Evolutionary conservation across 1,139 yeast species (phyloP).

Genomic region (Nakaseomyces delphensis): DNA sequence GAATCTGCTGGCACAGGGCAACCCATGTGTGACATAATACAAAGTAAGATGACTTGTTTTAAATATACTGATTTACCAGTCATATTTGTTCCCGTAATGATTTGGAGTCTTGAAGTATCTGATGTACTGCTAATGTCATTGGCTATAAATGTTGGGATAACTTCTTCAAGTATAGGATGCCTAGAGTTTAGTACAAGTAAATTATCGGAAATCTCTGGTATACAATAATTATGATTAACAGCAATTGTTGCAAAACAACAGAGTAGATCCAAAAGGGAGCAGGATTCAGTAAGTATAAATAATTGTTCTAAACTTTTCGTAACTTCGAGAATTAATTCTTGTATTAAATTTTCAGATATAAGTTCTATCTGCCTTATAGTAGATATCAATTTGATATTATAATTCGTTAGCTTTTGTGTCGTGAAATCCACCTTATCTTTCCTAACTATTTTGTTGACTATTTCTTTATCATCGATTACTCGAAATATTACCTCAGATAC

Average conservation of each 20-base stretch:
- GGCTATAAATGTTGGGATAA: slow-evolving; percentile 30
- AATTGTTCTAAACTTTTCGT: slow-evolving; percentile 31
- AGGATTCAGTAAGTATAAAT: slow-evolving; percentile 40
- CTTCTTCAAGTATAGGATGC: slow-evolving; percentile 37
- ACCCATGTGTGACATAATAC: slow-evolving; percentile 41
- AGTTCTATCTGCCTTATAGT: slow-evolving; percentile 36
- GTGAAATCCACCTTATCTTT: slow-evolving; percentile 35
- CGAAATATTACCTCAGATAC: background rate
- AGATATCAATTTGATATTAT: slow-evolving; percentile 36
- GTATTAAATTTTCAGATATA: slow-evolving; percentile 36
- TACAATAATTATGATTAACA: slow-evolving; percentile 25
- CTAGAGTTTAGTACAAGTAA: slow-evolving; percentile 33
- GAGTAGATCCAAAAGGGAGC: slow-evolving; percentile 38
- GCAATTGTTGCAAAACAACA: slow-evolving; percentile 34
- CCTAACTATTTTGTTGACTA: slow-evolving; percentile 33
- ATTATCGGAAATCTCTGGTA: slow-evolving; percentile 33
- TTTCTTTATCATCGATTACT: slow-evolving; percentile 29
- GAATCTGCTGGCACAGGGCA: slow-evolving; percentile 38
- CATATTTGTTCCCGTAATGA: slow-evolving; percentile 42
- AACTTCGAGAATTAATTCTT: slow-evolving; percentile 29
- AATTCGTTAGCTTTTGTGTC: slow-evolving; percentile 37
- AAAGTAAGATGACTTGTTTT: slow-evolving; percentile 35
- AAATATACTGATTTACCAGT: slow-evolving; percentile 43
- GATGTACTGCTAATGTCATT: slow-evolving; percentile 35
- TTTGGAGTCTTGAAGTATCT: slow-evolving; percentile 36